These are phyloP conservation scores for Plicaturopsis crispa DNA, from an alignment of 768 basidiomycete species.

Conservation along the genomic window DNA sequence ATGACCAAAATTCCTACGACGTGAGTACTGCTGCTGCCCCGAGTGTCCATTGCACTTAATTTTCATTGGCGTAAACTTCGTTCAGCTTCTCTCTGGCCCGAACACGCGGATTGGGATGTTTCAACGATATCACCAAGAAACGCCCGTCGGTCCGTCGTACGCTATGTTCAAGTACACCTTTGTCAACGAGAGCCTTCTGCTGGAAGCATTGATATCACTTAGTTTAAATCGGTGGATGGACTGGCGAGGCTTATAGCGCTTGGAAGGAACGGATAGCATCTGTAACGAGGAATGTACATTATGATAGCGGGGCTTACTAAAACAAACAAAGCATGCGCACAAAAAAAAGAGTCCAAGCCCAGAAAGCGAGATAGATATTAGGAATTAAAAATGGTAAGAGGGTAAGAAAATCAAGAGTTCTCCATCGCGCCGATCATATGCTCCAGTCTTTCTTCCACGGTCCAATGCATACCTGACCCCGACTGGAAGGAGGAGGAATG, in stretches of 20 bases:
- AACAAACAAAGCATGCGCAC: too few relatives aligned
- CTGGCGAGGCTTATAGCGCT: conserved; percentile 38
- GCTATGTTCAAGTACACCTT: conserved; percentile 61
- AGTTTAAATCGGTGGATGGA: conserved; percentile 75
- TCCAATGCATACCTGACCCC: conserved; percentile 56
- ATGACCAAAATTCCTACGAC: conserved; percentile 49
- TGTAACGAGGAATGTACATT: too few relatives aligned
- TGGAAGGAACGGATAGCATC: too few relatives aligned
- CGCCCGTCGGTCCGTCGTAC: conserved; percentile 57
- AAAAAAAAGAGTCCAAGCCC: too few relatives aligned
- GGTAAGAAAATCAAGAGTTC: conserved; percentile 19
- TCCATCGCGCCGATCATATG: conserved; percentile 49
- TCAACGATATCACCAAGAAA: conserved; percentile 41
- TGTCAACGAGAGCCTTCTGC: conserved; percentile 48
- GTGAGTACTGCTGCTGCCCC: conserved; percentile 28
- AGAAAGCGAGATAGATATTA: too few relatives aligned
- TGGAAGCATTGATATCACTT: conserved; percentile 57
- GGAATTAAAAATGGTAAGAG: too few relatives aligned
- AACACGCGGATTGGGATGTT: conserved; percentile 50
- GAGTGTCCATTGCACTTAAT: conserved; percentile 4
- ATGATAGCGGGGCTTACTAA: too few relatives aligned
- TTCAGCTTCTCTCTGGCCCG: conserved; percentile 40
- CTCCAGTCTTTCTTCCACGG: conserved; percentile 70
- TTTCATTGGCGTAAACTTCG: conserved; percentile 4
- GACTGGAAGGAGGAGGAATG: conserved; percentile 55